A percentile compares a stretch with the other conserved stretches of the same genome.
Conservation (phyloP, 2,329 filamentous ascomycete genomes). For the Trichophyton schoenleinii region DNA sequence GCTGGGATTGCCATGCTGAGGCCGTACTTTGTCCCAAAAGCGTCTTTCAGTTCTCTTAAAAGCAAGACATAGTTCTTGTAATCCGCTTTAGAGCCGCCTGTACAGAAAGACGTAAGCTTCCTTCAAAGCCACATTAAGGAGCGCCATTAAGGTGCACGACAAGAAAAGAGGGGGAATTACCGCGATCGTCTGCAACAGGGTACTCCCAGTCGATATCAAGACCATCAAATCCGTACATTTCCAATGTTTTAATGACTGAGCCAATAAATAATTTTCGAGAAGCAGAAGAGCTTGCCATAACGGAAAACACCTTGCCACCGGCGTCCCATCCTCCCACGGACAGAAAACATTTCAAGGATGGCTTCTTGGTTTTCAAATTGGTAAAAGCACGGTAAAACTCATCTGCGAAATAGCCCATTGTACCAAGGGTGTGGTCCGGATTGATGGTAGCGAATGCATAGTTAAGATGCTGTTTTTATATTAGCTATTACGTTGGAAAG, state of each 20-base stretch:
- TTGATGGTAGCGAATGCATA: conserved; percentile 26
- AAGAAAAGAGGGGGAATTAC: neutral
- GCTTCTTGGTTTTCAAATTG: conserved; percentile 3
- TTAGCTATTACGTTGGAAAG: neutral
- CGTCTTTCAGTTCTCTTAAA: conserved; percentile 6
- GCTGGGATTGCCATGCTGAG: conserved; percentile 9
- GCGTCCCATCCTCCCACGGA: conserved; percentile 10
- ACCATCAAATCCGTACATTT: conserved; percentile 9
- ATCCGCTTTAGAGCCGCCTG: conserved; percentile 19
- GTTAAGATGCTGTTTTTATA: conserved; percentile 18
- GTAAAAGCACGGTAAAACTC: conserved; percentile 6
- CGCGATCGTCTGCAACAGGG: conserved; percentile 26
- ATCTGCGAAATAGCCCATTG: conserved; percentile 1
- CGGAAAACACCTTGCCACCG: conserved; percentile 13
- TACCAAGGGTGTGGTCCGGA: neutral
- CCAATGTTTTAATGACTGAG: conserved; percentile 7
- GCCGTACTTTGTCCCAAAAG: conserved; percentile 7
- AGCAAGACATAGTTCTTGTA: conserved; percentile 9
- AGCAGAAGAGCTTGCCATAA: conserved; percentile 13
- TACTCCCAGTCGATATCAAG: conserved; percentile 15
- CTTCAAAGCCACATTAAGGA: neutral
- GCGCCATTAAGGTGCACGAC: too few species aligned
- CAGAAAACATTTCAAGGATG: conserved; percentile 8
- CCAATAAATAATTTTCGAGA: conserved; percentile 10
- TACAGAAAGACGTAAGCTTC: neutral